Conservation (phyloP, 257 asterid genomes). For the Linaria vulgaris region DNA sequence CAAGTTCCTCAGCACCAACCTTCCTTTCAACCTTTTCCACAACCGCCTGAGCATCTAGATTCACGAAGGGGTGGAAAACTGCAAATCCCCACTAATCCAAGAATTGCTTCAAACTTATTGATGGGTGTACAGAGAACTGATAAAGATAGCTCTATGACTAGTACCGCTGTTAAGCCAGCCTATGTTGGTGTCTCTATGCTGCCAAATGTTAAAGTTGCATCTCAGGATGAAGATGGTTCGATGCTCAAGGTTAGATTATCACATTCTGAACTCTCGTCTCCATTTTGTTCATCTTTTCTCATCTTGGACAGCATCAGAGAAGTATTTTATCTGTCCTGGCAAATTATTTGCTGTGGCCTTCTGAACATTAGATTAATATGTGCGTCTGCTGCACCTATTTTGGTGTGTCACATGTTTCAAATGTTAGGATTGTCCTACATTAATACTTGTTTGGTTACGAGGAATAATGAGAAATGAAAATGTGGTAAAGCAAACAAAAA, state of each 20-base stretch:
- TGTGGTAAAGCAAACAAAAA: too few species aligned
- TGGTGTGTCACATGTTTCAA: too few species aligned
- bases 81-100: slow-evolving; percentile 97
- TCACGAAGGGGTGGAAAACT: slow-evolving; percentile 57
- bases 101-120: slow-evolving; percentile 76
- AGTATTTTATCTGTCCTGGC: slow-evolving; percentile 11
- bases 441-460: too few species aligned
- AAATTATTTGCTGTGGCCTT: slow-evolving; percentile 10
- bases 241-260: slow-evolving; percentile 60
- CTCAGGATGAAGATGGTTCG: slow-evolving; percentile 61
- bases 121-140: slow-evolving; percentile 52
- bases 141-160: slow-evolving; percentile 49
- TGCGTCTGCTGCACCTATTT: too few species aligned
- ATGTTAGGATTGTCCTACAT: too few species aligned
- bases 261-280: slow-evolving; percentile 5
- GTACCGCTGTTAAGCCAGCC: slow-evolving; percentile 61
- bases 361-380: not conserved
- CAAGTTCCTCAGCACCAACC: slow-evolving; percentile 66
- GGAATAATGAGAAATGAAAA: too few species aligned
- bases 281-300: slow-evolving; percentile 25
- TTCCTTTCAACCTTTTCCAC: slow-evolving; percentile 56
- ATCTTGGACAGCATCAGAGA: not conserved
- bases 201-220: slow-evolving; percentile 47
- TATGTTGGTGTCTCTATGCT: slow-evolving; percentile 69
- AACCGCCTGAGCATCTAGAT: slow-evolving; percentile 54